Evolutionary conservation across 2,329 filamentous ascomycete genomes (phyloP), one percentile per base, ranked within the genome.

Genomic region (Fusarium verticillioides): DNA sequence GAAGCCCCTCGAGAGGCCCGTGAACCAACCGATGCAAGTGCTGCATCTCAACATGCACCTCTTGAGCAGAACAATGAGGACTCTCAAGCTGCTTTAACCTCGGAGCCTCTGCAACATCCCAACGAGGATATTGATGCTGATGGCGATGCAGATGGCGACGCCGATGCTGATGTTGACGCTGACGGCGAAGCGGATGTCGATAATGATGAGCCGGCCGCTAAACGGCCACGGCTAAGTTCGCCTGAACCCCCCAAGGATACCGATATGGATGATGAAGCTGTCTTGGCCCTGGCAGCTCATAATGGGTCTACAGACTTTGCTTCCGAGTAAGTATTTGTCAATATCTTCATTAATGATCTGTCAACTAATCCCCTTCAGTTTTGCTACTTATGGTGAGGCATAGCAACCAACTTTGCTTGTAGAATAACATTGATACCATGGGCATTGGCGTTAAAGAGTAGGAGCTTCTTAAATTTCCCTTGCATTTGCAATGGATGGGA

Each of bases 261-360:
- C 23, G 76, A 79, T 2, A 75, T 86, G 19, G 85, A 87, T 34
- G 86, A 88, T 64, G 85, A 87, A 63, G 85, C 85, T 9, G 84
- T 88, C 18, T 70, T 88, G 68, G 85, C 84, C 12, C 76, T 88
- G 46, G 84, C 85, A 23, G 84, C 82, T 7, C 84, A 87, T 64
- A 85, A 82, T 74, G 78, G 79, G 5, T 67, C 78, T 7, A 76
- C 82, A 8, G 83, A 85, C 34, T 87, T 85, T 70, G 75, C 78
- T 39, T 71, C 83, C 36, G 84, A 86, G 85, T 87, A 79, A 81
- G 85, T 73, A 21, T 9, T 36, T 32, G 1, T 6, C 7, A 11
- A n/a, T 42, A 18, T 30, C 15, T 12, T 16, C 36, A 21, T 32
- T 23, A 11, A 40, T 39, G 34, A n/a, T 28, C 26, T 40, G 19